Base-by-base conservation (phyloP, 1,284 basidiomycete genomes). In the Rhodotorula sp. region DNA sequence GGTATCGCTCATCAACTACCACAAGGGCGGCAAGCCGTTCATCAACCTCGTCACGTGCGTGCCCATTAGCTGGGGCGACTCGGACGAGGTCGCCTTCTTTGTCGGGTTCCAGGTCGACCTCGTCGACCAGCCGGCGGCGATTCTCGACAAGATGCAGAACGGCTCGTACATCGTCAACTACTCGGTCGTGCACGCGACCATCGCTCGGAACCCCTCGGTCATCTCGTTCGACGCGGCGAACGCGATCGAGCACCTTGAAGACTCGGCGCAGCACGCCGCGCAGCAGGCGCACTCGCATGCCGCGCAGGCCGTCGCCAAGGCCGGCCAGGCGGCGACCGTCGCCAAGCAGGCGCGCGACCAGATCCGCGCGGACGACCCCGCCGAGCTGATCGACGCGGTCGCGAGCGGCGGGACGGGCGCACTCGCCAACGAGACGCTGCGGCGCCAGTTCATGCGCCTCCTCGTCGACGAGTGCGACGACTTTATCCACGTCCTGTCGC, bases 21-120 rank as follows among this genome's bases (percentile, higher is more conserved):
- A 88, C 66, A 93, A 93, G 80, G 88, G 89, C 32, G 92, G 93
- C 13, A 84, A 85, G 36, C 87, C 92, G 0, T 97, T 97, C 78
- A 73, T 73, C 59, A 71, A 71, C 61, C 57, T 70, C 51, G 65
- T 73, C 51, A 78, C 77, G 17, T 69, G 41, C 53, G 62, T 60
- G 7, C 94, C 91, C 48, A 86, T 95, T 71, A 79, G 82, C 0
- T 84, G 83, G 83, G 83, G 84, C 48, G 66, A 70, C 64, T 81
- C 90, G 50, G 85, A 87, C 41, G 81, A 84, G 61, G 85, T 92
- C 55, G 88, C 88, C 29, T 96, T 90, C 81, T 89, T 92, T 78
- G 90, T 98, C 69, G 95, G 95, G 3, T 97, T 98, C 85, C 84
- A 85, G 71, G 80, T 82, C 64, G 92, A 97, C 81, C 84, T 97